Evolutionary conservation across 2,329 filamentous ascomycete species (phyloP).

Genomic region (Aspergillus spinulosporus): DNA sequence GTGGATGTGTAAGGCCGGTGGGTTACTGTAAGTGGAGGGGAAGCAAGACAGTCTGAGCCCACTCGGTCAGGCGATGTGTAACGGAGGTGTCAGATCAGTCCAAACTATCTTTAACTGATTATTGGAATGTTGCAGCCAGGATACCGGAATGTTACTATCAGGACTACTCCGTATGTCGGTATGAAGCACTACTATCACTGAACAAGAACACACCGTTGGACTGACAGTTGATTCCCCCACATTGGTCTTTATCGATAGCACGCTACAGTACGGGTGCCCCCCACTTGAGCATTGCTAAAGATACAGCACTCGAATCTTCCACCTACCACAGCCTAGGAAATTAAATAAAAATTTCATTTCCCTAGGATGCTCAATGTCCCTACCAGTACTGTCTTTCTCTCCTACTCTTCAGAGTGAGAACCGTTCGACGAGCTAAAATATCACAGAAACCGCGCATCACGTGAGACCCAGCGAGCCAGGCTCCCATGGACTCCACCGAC

Average conservation of each 20-base stretch:
- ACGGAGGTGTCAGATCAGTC: neutral
- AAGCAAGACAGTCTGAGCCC: neutral
- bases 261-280: too few relatives aligned
- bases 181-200: too few relatives aligned
- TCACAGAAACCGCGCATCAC: constrained; percentile 6
- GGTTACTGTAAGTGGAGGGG: constrained; percentile 4
- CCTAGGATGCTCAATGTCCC: too few relatives aligned
- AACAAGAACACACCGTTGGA: neutral
- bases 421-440: neutral
- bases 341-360: neutral
- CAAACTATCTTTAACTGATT: neutral
- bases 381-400: too few relatives aligned
- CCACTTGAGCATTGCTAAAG: too few relatives aligned
- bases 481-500: neutral
- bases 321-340: neutral
- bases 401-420: too few relatives aligned
- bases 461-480: neutral
- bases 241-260: constrained; percentile 8
- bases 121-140: neutral
- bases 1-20: neutral
- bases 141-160: neutral
- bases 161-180: neutral
- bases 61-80: constrained; percentile 5
- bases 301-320: neutral
- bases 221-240: neutral